Percentiles rank a stretch among this genome's conserved stretches.
These are phyloP conservation scores for Leccinum sublutescens DNA, from an alignment of 768 basidiomycete species.

Conservation along the genomic window DNA sequence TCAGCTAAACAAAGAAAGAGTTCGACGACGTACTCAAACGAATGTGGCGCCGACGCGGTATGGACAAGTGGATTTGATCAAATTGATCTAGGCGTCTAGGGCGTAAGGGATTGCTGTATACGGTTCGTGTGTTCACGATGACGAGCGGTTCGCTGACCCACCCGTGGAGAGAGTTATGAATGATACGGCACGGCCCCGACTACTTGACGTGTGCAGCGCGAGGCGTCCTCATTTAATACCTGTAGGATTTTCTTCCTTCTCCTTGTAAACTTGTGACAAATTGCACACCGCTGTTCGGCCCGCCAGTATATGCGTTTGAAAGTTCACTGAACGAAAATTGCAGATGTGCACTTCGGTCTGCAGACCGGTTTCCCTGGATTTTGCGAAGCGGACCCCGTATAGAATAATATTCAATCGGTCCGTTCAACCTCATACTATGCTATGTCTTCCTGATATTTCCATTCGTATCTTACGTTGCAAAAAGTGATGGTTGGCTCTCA, in stretches of 20 bases:
- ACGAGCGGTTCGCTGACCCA: conserved; percentile 1
- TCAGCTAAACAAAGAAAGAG: not conserved
- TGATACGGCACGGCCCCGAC: not conserved
- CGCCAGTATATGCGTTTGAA: not conserved
- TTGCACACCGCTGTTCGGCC: not conserved
- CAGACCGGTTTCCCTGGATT: not conserved
- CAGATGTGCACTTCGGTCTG: not conserved
- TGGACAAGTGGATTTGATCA: conserved; percentile 1
- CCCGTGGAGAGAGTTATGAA: conserved; percentile 10
- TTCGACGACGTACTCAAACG: conserved; percentile 1
- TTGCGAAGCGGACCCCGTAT: not conserved
- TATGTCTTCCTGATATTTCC: not conserved
- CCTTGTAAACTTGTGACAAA: conserved; percentile 9
- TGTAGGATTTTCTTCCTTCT: conserved; percentile 3
- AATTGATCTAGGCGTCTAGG: conserved; percentile 7
- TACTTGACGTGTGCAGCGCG: not conserved
- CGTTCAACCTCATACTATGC: not conserved
- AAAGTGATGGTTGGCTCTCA: not conserved
- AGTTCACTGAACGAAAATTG: not conserved
- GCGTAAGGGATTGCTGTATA: conserved; percentile 1
- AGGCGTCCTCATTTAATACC: conserved; percentile 3
- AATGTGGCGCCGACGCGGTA: not conserved
- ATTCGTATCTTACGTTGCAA: not conserved
- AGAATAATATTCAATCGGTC: not conserved
- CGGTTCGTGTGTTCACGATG: not conserved